phyloP scores from a whole-genome alignment of 129 eudicot genomes.

The Kitagawia praeruptora region DNA sequence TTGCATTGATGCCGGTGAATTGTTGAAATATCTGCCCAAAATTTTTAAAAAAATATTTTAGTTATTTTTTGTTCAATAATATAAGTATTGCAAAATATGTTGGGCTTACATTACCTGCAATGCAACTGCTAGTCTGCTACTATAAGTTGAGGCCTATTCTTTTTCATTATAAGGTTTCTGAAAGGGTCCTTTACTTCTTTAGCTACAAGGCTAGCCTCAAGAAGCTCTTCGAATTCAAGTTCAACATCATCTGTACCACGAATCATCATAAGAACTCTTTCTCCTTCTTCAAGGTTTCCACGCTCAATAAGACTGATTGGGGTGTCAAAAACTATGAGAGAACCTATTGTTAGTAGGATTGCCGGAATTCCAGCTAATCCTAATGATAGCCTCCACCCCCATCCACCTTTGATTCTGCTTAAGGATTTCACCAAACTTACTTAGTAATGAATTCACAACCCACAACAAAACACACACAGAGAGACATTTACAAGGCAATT shows the following conservation, averaged over 20 bases:
- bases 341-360: constrained; percentile 53
- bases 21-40: constrained; percentile 67
- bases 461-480: not conserved
- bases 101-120: constrained; percentile 39
- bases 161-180: constrained; percentile 58
- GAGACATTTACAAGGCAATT: too few relatives aligned
- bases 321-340: constrained; percentile 73
- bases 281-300: constrained; percentile 75
- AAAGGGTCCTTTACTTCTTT: constrained; percentile 78
- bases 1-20: constrained; percentile 84
- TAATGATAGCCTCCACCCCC: constrained; percentile 92
- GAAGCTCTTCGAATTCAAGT: constrained; percentile 72
- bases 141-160: constrained; percentile 61
- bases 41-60: not conserved
- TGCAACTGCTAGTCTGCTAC: constrained; percentile 69
- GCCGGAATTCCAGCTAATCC: constrained; percentile 97
- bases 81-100: too few relatives aligned
- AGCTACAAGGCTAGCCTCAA: constrained; percentile 70
- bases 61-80: not conserved
- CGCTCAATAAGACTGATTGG: constrained; percentile 90
- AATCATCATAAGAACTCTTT: constrained; percentile 65
- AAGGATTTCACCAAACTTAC: not conserved
- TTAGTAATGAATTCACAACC: not conserved
- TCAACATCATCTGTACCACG: constrained; percentile 76
- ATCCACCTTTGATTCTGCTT: constrained; percentile 50